Percentiles rank a stretch among this genome's conserved stretches.
Evolutionary conservation across 345 rosid genomes (phyloP).

Genomic region (Eucalyptus paniculata): DNA sequence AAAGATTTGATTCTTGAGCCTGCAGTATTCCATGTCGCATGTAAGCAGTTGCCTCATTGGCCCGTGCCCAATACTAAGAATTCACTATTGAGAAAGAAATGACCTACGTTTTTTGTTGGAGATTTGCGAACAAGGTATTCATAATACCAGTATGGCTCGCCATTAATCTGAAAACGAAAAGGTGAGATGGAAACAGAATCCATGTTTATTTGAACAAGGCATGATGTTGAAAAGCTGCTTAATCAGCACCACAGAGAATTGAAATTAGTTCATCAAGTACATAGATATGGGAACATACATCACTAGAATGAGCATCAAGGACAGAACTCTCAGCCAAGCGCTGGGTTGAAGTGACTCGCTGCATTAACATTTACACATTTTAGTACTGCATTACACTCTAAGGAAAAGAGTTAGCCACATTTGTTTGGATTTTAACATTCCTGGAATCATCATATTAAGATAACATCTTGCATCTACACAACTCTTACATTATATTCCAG

Average conservation of each 20-base stretch:
- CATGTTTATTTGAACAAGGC: not conserved
- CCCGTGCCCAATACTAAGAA: not conserved
- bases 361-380: conserved; percentile 1
- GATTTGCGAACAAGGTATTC: conserved; percentile 92
- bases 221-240: not conserved
- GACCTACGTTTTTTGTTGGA: conserved; percentile 56
- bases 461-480: not conserved
- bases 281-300: conserved; percentile 27
- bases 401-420: not conserved
- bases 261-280: not conserved
- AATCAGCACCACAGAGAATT: not conserved
- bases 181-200: not conserved
- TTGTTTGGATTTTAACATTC: not conserved
- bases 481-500: not conserved
- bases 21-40: conserved; percentile 8
- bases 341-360: conserved; percentile 94
- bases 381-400: not conserved
- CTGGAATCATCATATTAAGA: not conserved
- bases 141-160: conserved; percentile 78
- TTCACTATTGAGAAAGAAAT: not conserved
- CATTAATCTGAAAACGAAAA: conserved; percentile 45
- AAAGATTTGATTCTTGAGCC: conserved; percentile 77
- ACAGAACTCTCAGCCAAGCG: conserved; percentile 83
- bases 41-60: not conserved
- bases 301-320: conserved; percentile 60